Evolutionary conservation across 768 basidiomycete genomes (phyloP).

Genomic region (Cystofilobasidium macerans): DNA sequence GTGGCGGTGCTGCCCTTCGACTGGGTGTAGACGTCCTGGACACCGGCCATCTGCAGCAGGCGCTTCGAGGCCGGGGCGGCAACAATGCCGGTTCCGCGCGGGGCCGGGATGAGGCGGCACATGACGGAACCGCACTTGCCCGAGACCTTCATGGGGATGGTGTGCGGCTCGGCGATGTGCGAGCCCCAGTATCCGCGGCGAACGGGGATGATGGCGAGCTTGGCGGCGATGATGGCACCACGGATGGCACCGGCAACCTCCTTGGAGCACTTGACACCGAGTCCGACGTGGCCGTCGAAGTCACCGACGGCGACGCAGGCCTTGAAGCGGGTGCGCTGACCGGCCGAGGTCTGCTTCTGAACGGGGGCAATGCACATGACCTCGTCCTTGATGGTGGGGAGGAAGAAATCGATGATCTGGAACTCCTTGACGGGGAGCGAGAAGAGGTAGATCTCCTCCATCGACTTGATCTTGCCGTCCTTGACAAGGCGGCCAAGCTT

Average conservation of each 20-base stretch:
- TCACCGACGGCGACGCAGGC: slow-evolving; percentile 99
- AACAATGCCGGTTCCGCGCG: slow-evolving; percentile 97
- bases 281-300: slow-evolving; percentile 94
- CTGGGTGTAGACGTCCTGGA: slow-evolving; percentile 95
- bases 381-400: slow-evolving; percentile 95
- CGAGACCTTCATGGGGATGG: slow-evolving; percentile 94
- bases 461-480: slow-evolving; percentile 99
- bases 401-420: slow-evolving; percentile 99
- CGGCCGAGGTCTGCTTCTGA: slow-evolving; percentile 98
- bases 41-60: slow-evolving; percentile 90
- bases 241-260: slow-evolving; percentile 99
- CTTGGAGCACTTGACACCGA: slow-evolving; percentile 99
- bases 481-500: slow-evolving; percentile 98
- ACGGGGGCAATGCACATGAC: slow-evolving; percentile 99
- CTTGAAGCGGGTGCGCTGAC: slow-evolving; percentile 99
- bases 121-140: slow-evolving; percentile 99
- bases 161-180: slow-evolving; percentile 96
- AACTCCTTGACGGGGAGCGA: slow-evolving; percentile 98
- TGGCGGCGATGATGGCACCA: slow-evolving; percentile 97
- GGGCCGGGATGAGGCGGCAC: slow-evolving; percentile 97
- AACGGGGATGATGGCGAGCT: slow-evolving; percentile 94
- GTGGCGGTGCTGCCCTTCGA: slow-evolving; percentile 97
- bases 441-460: slow-evolving; percentile 99
- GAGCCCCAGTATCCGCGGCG: slow-evolving; percentile 99
- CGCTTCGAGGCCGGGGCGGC: slow-evolving; percentile 97